Evolutionary conservation across 164 flowering plant genomes (phyloP), one percentile per base, ranked within the genome.

Genomic region (Saururus chinensis): DNA sequence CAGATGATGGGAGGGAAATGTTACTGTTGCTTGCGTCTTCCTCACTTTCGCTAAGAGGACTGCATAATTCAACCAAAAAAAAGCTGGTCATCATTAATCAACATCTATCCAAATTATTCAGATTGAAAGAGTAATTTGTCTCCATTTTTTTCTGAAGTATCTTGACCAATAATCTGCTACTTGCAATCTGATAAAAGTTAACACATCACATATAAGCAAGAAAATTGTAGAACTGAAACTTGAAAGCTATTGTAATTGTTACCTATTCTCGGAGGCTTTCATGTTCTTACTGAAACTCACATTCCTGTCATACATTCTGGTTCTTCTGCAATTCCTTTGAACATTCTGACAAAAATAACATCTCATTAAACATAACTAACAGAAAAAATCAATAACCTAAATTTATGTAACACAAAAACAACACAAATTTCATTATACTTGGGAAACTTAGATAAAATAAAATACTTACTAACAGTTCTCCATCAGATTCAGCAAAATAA

Each of bases 21-120:
- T 64, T 70, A 77, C 82, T 79, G 13, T 67, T 78, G 68, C 71
- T 79, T 57, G 77, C 80, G 40, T 80, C 71, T 60, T 67, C 86
- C 68, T 82, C 87, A 66, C 69, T 70, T 74, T 63, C 84, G 73
- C 56, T 59, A 30, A 30, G 63, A 17, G 67, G 69, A 62, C 88
- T 82, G 79, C 75, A 75, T 24, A 69, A 26, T 20, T 64, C 19
- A 55, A 22, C 35, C 35, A 23, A 65, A 67, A 24, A 20, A 40
- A 61, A 9, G 16, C 37, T 30, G 45, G 9, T 45, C 53, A 26
- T 63, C 53, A 56, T 10, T 4, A 4, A 10, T 10, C 49, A 42
- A 42, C 49, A 42, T 42, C 49, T 1, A 42, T 42, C 9, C 49
- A 10, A 42, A 42, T 30, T 10, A 10, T 10, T 42, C 1, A 42